Evolutionary conservation across 768 basidiomycete species (phyloP).

Genomic region (Dioszegia hungarica): DNA sequence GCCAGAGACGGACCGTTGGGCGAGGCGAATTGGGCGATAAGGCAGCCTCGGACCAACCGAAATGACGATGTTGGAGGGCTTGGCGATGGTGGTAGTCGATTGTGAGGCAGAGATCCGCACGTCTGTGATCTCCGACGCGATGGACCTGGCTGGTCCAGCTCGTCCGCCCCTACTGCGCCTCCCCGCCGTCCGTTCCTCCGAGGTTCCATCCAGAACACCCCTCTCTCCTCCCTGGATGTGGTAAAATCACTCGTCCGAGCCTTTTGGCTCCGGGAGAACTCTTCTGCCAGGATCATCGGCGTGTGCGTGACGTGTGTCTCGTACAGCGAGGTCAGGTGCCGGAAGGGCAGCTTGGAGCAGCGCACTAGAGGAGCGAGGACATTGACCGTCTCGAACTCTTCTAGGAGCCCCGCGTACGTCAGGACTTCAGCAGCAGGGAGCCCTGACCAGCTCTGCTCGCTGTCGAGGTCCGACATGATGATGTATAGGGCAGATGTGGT

Average conservation of each 20-base stretch:
- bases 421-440: slow-evolving; percentile 35
- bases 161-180: background rate
- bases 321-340: slow-evolving; percentile 52
- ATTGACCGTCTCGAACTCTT: slow-evolving; percentile 46
- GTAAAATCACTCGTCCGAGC: slow-evolving; percentile 53
- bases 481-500: too few relatives aligned
- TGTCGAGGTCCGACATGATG: background rate
- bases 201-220: slow-evolving; percentile 50
- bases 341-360: slow-evolving; percentile 53
- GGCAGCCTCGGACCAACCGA: slow-evolving; percentile 47
- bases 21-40: slow-evolving; percentile 55
- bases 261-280: slow-evolving; percentile 52
- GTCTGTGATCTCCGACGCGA: background rate
- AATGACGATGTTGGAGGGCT: slow-evolving; percentile 25
- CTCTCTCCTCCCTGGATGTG: slow-evolving; percentile 50
- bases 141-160: background rate
- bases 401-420: slow-evolving; percentile 47
- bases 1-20: slow-evolving; percentile 51
- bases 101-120: slow-evolving; percentile 10
- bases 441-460: slow-evolving; percentile 4
- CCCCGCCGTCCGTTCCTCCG: background rate
- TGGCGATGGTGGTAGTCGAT: slow-evolving; percentile 25
- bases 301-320: slow-evolving; percentile 53
- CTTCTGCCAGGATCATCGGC: slow-evolving; percentile 54
- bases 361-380: slow-evolving; percentile 52